These are phyloP conservation scores for Pleodorina starrii DNA, from an alignment of 139 green algal genomes.

Conservation along the genomic window DNA sequence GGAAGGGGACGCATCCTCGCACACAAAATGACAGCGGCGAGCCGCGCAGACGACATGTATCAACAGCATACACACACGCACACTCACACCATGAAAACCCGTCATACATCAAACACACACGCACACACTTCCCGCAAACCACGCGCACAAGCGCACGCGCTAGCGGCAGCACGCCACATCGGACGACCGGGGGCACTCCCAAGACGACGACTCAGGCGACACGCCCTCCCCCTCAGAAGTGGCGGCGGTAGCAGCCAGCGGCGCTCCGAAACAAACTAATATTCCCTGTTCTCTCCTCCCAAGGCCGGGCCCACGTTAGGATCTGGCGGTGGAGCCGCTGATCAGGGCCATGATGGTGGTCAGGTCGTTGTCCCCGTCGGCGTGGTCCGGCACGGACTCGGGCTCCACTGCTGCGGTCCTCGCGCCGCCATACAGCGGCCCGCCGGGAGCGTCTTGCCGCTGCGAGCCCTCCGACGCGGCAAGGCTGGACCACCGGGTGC, in stretches of 20 bases:
- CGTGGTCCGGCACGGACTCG: neutral
- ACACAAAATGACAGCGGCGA: conserved; percentile 31
- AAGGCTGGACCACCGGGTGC: conserved; percentile 2
- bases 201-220: no score
- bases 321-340: no score
- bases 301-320: no score
- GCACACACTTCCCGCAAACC: no score
- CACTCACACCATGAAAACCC: neutral
- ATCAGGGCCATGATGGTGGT: conserved; percentile 37
- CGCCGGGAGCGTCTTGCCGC: neutral
- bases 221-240: no score
- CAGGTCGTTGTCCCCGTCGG: neutral
- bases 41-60: conserved; percentile 11
- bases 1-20: neutral
- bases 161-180: no score
- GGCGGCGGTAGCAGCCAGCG: no score
- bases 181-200: no score
- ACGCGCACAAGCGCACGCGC: no score
- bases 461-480: neutral
- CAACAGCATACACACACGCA: conserved; percentile 20
- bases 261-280: no score
- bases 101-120: no score
- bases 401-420: neutral
- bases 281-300: no score
- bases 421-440: neutral